Evolutionary conservation across 1,284 basidiomycete genomes (phyloP).

Genomic region (Puccinia novopanici): DNA sequence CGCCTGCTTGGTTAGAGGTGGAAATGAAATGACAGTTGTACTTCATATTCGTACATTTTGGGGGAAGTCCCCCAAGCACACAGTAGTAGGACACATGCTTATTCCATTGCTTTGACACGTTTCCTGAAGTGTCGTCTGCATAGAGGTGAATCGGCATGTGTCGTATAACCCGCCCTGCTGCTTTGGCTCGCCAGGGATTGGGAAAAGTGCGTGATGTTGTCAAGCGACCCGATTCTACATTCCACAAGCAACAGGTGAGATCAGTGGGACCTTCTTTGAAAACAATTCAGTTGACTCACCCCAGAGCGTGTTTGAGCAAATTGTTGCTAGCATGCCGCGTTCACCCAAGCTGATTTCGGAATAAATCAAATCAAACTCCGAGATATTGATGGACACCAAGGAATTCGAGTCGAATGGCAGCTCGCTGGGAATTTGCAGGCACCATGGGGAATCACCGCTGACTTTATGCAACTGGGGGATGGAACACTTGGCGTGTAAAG

Average conservation of each 20-base stretch:
- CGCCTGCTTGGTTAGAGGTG: conserved; percentile 60
- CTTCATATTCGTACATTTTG: conserved; percentile 53
- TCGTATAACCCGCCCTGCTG: conserved; percentile 26
- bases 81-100: conserved; percentile 57
- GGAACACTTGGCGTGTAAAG: neutral
- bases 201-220: neutral
- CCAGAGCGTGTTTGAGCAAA: neutral
- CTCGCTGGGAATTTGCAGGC: neutral
- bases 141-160: conserved; percentile 61
- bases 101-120: conserved; percentile 50
- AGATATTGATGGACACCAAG: neutral
- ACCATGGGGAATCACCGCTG: neutral
- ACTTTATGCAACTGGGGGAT: neutral
- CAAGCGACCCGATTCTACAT: neutral
- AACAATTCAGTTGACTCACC: neutral
- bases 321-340: neutral
- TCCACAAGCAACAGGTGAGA: neutral
- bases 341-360: neutral
- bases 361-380: neutral
- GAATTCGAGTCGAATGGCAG: neutral
- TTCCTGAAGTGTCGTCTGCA: conserved; percentile 61
- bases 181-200: conserved; percentile 48
- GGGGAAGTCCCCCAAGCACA: conserved; percentile 59
- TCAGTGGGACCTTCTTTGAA: too few species aligned
- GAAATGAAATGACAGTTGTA: conserved; percentile 61